phyloP scores from a whole-genome alignment of 2,329 filamentous ascomycete species.

The Penicillium sumatraense region DNA sequence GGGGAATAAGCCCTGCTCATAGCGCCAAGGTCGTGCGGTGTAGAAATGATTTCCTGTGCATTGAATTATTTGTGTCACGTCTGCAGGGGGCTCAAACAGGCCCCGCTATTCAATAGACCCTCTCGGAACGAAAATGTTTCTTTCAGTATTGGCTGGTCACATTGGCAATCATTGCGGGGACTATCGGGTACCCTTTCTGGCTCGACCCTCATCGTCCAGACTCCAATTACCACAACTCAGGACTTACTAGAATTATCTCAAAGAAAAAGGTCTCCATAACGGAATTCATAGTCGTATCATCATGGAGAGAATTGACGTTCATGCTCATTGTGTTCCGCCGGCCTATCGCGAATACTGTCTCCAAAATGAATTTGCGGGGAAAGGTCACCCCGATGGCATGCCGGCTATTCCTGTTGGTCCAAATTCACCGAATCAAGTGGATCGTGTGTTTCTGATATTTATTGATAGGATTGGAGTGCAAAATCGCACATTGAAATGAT shows the following conservation, averaged over 20 bases:
- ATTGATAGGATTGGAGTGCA: constrained; percentile 47
- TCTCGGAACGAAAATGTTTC: neutral
- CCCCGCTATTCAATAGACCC: neutral
- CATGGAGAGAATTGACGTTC: constrained; percentile 25
- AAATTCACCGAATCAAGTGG: neutral
- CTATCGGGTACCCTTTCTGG: neutral
- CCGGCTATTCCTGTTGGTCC: constrained; percentile 22
- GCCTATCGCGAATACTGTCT: constrained; percentile 26
- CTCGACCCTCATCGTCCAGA: neutral
- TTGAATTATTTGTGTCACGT: neutral
- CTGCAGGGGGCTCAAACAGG: neutral
- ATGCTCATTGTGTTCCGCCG: constrained; percentile 23
- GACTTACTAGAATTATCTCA: too few species aligned
- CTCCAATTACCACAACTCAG: too few species aligned
- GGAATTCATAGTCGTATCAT: neutral
- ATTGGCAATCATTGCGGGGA: neutral
- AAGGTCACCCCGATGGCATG: constrained; percentile 27
- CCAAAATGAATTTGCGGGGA: constrained; percentile 24
- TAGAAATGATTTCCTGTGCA: neutral
- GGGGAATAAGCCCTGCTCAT: too few species aligned
- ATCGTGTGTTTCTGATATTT: neutral
- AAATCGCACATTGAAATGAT: constrained; percentile 57
- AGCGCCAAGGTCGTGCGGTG: neutral
- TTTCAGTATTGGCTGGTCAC: neutral
- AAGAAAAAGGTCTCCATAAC: too few species aligned